Conservation (phyloP, 1,139 yeast genomes). For the Meyerozyma elateridarum region DNA sequence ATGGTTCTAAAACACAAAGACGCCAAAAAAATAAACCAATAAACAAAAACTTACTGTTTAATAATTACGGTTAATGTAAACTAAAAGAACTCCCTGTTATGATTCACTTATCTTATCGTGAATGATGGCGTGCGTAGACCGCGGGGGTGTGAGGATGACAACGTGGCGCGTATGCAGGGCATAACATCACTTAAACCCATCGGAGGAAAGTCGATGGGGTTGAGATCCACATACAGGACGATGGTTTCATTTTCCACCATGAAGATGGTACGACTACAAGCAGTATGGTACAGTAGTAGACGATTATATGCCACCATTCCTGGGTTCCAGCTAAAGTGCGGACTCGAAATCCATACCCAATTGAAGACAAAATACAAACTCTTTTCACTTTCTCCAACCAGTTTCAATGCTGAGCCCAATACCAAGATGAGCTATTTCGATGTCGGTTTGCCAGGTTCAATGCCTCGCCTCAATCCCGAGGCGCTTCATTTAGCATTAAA, state of each 20-base stretch:
- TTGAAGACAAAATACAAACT: conserved; percentile 68
- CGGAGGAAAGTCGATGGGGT: too few relatives aligned
- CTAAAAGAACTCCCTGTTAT: conserved; percentile 3
- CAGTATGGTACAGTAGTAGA: not conserved
- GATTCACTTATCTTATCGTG: conserved; percentile 4
- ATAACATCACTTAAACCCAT: too few relatives aligned
- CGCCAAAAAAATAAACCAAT: too few relatives aligned
- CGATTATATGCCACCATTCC: conserved; percentile 7
- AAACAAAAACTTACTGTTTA: too few relatives aligned
- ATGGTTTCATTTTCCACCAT: too few relatives aligned
- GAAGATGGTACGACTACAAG: conserved; percentile 1
- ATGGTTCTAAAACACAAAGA: too few relatives aligned
- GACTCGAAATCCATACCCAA: conserved; percentile 92
- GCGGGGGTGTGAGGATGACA: too few relatives aligned
- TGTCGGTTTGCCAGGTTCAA: conserved; percentile 88
- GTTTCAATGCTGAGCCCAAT: conserved; percentile 58
- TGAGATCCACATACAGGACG: conserved; percentile 1
- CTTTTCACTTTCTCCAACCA: conserved; percentile 57
- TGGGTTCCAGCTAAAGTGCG: conserved; percentile 59
- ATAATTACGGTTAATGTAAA: too few relatives aligned
- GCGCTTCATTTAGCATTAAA: conserved; percentile 67
- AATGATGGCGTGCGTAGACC: conserved; percentile 5
- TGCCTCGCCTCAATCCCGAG: conserved; percentile 75
- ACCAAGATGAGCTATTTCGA: conserved; percentile 74
- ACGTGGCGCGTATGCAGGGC: too few relatives aligned